phyloP scores from a whole-genome alignment of 768 basidiomycete genomes.

The Cyathus striatus region DNA sequence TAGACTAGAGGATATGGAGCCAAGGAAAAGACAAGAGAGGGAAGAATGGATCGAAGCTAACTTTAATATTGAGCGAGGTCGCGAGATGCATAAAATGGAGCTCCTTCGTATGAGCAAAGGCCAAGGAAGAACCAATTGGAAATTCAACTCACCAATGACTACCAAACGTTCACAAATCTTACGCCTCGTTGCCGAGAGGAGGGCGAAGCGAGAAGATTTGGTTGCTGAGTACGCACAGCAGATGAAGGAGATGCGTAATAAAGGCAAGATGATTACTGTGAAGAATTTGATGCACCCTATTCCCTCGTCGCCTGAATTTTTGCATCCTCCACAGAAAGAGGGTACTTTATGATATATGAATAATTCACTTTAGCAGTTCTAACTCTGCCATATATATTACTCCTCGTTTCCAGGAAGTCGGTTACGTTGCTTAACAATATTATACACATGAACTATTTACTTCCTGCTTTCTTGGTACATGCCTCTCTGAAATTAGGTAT shows the following conservation, averaged over 20 bases:
- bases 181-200: conserved; percentile 35
- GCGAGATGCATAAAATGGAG: conserved; percentile 31
- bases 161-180: conserved; percentile 43
- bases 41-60: conserved; percentile 60
- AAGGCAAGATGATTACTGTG: conserved; percentile 18
- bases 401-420: no score
- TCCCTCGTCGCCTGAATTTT: no score
- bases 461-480: no score
- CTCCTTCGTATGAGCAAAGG: conserved; percentile 31
- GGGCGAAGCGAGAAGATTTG: conserved; percentile 32
- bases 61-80: conserved; percentile 42
- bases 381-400: no score
- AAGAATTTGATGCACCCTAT: conserved; percentile 8
- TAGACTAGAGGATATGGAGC: conserved; percentile 71
- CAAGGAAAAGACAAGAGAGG: conserved; percentile 45
- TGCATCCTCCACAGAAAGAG: no score
- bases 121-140: conserved; percentile 33
- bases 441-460: no score
- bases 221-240: conserved; percentile 27
- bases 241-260: conserved; percentile 28
- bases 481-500: no score
- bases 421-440: no score
- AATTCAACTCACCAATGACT: conserved; percentile 34
- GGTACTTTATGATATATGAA: no score
- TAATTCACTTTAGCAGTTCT: no score